Evolutionary conservation across 768 basidiomycete species (phyloP).

Genomic region (Pleurotus djamor): DNA sequence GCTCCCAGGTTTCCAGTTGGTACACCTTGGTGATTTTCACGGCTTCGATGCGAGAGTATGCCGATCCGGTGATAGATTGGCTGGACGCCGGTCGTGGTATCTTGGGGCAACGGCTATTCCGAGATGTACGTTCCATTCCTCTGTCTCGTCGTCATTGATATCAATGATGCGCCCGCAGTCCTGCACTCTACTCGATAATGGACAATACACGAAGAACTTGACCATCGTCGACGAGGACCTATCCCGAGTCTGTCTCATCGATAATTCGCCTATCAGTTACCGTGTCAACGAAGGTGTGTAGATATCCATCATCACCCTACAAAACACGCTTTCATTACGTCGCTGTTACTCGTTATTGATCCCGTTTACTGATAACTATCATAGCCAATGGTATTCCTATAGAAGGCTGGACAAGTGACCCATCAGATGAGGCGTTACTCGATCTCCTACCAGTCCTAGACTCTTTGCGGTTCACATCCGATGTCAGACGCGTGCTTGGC

Average conservation of each 20-base stretch:
- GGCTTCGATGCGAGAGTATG: slow-evolving; percentile 99
- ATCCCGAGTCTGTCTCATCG: slow-evolving; percentile 89
- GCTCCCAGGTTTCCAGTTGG: slow-evolving; percentile 86
- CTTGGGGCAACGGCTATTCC: slow-evolving; percentile 83
- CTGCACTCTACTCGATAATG: slow-evolving; percentile 89
- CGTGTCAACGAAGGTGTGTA: slow-evolving; percentile 85
- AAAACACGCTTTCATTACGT: neutral
- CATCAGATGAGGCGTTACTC: slow-evolving; percentile 92
- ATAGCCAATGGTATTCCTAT: slow-evolving; percentile 97
- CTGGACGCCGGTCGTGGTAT: slow-evolving; percentile 93
- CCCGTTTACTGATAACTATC: neutral
- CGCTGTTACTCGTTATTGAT: neutral
- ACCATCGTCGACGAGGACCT: slow-evolving; percentile 87
- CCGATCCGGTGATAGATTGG: slow-evolving; percentile 99
- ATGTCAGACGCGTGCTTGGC: slow-evolving; percentile 91
- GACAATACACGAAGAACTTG: slow-evolving; percentile 94
- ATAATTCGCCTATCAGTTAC: slow-evolving; percentile 95
- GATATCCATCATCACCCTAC: neutral
- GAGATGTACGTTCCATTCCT: slow-evolving; percentile 67
- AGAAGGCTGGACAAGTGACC: slow-evolving; percentile 99
- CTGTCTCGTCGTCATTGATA: slow-evolving; percentile 1
- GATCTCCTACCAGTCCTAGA: slow-evolving; percentile 95
- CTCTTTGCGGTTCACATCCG: slow-evolving; percentile 92
- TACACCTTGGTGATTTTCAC: slow-evolving; percentile 99
- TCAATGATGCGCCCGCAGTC: slow-evolving; percentile 46